Conservation (phyloP, 169 alveolate genomes). For the Plasmodium gaboni region DNA sequence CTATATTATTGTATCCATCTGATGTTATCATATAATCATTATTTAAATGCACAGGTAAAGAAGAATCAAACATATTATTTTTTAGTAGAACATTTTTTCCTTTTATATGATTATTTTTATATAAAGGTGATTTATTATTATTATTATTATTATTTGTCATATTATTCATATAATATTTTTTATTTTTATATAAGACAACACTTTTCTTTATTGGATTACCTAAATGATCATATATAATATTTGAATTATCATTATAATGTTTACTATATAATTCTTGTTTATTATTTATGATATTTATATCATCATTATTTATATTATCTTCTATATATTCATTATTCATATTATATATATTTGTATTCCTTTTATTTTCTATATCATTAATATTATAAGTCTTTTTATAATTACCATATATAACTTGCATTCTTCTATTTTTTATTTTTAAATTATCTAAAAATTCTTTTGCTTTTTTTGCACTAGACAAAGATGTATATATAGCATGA, state of each 20-base stretch:
- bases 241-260: neutral
- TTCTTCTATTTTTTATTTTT: constrained; percentile 57
- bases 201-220: constrained; percentile 1
- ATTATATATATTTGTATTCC: neutral
- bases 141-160: neutral
- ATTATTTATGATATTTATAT: neutral
- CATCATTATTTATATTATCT: neutral
- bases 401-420: constrained; percentile 45
- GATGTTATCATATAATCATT: constrained; percentile 7
- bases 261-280: neutral
- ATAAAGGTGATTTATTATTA: neutral
- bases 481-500: constrained; percentile 13
- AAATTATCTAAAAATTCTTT: constrained; percentile 35
- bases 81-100: neutral
- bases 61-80: neutral
- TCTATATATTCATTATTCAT: neutral
- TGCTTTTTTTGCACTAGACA: constrained; percentile 49
- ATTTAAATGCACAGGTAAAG: neutral
- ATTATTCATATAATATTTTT: constrained; percentile 32
- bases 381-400: neutral
- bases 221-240: neutral
- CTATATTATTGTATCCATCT: neutral
- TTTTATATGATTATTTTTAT: neutral
- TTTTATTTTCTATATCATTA: neutral
- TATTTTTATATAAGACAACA: constrained; percentile 49